Evolutionary conservation across 768 basidiomycete species (phyloP).

Genomic region (Pholiota conissans): DNA sequence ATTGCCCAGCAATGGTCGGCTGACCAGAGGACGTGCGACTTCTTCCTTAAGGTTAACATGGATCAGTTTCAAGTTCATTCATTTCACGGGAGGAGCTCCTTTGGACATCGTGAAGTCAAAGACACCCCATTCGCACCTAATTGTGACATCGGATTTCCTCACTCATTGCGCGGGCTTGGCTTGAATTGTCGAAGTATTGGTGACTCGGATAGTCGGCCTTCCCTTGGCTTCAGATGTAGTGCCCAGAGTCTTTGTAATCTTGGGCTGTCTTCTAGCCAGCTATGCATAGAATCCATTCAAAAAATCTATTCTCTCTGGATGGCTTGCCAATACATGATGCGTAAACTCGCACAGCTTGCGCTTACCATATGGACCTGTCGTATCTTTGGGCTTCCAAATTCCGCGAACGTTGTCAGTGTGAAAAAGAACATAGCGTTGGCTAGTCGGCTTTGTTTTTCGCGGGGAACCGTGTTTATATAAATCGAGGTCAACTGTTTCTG

Average conservation of each 20-base stretch:
- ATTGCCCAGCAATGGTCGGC: conserved; percentile 16
- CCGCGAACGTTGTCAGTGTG: conserved; percentile 10
- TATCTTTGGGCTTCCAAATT: conserved; percentile 8
- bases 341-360: conserved; percentile 11
- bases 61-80: neutral
- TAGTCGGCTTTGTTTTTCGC: neutral
- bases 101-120: neutral
- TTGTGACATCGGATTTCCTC: neutral
- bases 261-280: neutral
- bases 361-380: conserved; percentile 12
- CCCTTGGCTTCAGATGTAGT: neutral
- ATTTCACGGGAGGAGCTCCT: neutral
- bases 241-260: neutral
- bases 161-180: neutral
- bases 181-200: neutral
- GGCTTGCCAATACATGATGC: neutral
- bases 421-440: neutral
- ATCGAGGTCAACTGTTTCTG: neutral
- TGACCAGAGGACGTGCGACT: conserved; percentile 9
- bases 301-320: no score
- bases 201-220: neutral
- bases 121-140: neutral
- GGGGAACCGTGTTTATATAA: neutral
- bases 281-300: no score
- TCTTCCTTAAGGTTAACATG: neutral